Base-by-base conservation (phyloP, 2,329 filamentous ascomycete species). In the Hypoxylon sp. region DNA sequence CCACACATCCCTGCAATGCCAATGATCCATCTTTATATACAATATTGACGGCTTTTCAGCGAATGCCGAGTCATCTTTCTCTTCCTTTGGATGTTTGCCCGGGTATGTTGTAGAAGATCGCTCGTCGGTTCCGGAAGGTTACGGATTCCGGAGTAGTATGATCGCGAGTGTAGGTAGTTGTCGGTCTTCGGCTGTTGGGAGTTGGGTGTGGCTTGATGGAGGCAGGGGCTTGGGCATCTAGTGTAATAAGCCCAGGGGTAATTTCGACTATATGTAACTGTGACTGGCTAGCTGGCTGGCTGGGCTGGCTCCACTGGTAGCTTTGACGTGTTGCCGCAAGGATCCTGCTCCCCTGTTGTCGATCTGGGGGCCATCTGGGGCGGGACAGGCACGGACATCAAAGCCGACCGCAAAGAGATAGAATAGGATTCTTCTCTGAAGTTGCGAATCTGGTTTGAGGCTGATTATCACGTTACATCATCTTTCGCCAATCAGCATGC, bases 401-500 rank as follows among this genome's bases (percentile, higher is more conserved):
- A 32, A 2, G 3, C 16, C 11, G 16, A 49, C 11, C 24, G 24
- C 6, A 6, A 26, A 3, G 24, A 26, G 24, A 26, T 26, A 6
- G 6, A 26, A 26, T 26, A 26, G 24, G 6, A 26, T 26, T 33
- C n/a, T 16, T 16, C 40, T 40, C 33, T 58, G 54, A 40, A 40
- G 44, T 36, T 48, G 20, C 9, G 26, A 8, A 20, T 32, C 5
- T 14, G 12, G 45, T 33, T 11, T 36, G 33, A 49, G 30, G 30
- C 44, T 49, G 32, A 56, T 40, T 30, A 20, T 48, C 11, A 44
- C 44, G 30, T 55, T 33, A 46, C 28, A 33, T 46, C 3, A 36
- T 36, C 40, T 26, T 11, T n/a, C 11, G 5, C 20, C 33, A 26
- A 38, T 36, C n/a, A n/a, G 22, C 22, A 9, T 14, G 38, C 38